Evolutionary conservation across 768 basidiomycete species (phyloP).

Genomic region (Boletus pseudopeckii): DNA sequence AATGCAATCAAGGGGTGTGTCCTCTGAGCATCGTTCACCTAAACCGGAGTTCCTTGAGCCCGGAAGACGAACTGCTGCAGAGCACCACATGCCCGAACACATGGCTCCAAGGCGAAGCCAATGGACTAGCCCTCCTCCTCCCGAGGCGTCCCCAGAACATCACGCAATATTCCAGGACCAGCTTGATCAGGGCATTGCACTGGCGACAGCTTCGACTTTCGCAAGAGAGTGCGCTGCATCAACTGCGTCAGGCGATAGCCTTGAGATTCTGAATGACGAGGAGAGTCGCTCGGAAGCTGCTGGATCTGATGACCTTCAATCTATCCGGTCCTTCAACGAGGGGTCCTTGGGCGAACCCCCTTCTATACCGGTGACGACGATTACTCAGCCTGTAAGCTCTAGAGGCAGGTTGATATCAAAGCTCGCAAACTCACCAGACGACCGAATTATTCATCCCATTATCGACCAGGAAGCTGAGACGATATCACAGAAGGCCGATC

Average conservation of each 20-base stretch:
- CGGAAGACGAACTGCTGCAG: constrained; percentile 30
- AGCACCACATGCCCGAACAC: constrained; percentile 51
- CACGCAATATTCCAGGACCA: constrained; percentile 66
- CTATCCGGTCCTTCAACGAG: constrained; percentile 63
- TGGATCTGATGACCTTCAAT: constrained; percentile 68
- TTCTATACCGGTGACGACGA: constrained; percentile 9
- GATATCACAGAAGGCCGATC: constrained; percentile 36
- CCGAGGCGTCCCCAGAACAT: constrained; percentile 65
- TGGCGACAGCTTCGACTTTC: constrained; percentile 63
- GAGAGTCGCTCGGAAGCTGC: constrained; percentile 55
- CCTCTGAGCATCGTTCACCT: constrained; percentile 51
- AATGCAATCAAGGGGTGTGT: constrained; percentile 45
- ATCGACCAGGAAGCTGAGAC: constrained; percentile 6
- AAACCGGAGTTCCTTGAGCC: constrained; percentile 46
- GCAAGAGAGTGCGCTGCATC: constrained; percentile 52
- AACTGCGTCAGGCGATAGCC: constrained; percentile 57
- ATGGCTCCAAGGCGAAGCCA: constrained; percentile 79
- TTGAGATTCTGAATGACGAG: constrained; percentile 63
- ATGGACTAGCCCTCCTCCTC: constrained; percentile 85
- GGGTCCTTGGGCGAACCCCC: constrained; percentile 30
- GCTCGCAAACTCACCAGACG: constrained; percentile 6
- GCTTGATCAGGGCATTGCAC: constrained; percentile 59
- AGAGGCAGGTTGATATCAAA: constrained; percentile 28
- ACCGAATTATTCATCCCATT: background rate
- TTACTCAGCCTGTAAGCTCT: constrained; percentile 10